Percentiles rank a stretch among this genome's conserved stretches.
phyloP scores from a whole-genome alignment of 2,329 filamentous ascomycete genomes.

The Penicillium sp. region DNA sequence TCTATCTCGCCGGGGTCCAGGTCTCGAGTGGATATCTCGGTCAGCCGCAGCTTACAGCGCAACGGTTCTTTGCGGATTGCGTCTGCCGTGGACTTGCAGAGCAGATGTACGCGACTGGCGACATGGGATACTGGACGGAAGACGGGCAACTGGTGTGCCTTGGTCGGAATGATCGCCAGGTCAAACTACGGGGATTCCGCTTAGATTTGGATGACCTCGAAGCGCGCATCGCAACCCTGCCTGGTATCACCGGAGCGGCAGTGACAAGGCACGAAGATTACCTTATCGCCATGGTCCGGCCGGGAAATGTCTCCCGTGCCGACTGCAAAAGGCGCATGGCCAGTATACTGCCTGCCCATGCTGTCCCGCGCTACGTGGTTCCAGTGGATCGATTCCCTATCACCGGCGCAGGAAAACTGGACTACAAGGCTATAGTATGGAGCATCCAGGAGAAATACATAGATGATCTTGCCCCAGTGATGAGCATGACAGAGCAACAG shows the following conservation, averaged over 20 bases:
- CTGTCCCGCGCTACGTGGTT: slow-evolving; percentile 12
- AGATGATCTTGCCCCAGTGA: background rate
- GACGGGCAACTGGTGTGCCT: slow-evolving; percentile 46
- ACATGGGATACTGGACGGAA: slow-evolving; percentile 37
- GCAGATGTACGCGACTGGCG: slow-evolving; percentile 51
- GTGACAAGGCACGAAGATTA: slow-evolving; percentile 1
- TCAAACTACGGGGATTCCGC: slow-evolving; percentile 46
- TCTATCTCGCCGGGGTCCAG: slow-evolving; percentile 42
- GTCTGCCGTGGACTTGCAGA: slow-evolving; percentile 27
- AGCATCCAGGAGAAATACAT: too few relatives aligned
- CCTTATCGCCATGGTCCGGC: slow-evolving; percentile 10
- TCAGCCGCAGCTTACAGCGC: background rate
- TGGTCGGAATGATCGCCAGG: slow-evolving; percentile 50
- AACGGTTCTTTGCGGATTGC: slow-evolving; percentile 39
- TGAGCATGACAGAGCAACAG: background rate
- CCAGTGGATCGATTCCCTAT: slow-evolving; percentile 12
- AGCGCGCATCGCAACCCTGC: background rate
- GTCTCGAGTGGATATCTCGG: slow-evolving; percentile 50
- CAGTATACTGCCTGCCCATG: slow-evolving; percentile 11
- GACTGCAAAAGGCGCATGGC: background rate
- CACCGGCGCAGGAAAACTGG: slow-evolving; percentile 15
- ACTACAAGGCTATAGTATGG: slow-evolving; percentile 1
- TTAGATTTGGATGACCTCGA: slow-evolving; percentile 46
- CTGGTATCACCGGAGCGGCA: background rate
- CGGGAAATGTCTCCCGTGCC: background rate